Evolutionary conservation across 371 early-diverging fungal species (phyloP), one percentile per base, ranked within the genome.

Genomic region (Amoeboradix gromovi): DNA sequence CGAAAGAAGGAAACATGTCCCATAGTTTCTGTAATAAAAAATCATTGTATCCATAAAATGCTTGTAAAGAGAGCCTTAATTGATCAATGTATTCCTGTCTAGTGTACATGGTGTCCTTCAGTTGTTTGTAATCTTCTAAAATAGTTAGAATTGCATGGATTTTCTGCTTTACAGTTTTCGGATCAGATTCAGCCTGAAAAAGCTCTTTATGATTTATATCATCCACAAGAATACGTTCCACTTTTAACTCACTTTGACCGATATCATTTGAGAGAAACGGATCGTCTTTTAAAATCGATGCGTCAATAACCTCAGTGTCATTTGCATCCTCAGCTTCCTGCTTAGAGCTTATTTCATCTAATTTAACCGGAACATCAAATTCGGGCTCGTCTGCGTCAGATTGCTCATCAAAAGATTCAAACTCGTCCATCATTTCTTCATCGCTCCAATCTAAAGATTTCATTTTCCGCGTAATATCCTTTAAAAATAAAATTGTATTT

Each of bases 41-140:
- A 68, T 90, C 86, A 72, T 89, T 91, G 78, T 98, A 98, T 31
- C 94, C 94, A 76, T 94, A 94, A 79, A 92, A 92, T 32, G 80
- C 73, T 32, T 85, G 82, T 69, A 96, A 80, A 76, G 94, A 94
- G 77, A 87, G 85, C 68, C 86, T 75, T 66, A 94, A 80, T 76
- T 88, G 91, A 66, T 83, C 83, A 66, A 90, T 79, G 74, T 92
- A 92, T 67, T 91, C 89, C 69, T 82, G 79, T 30, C 93, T 85
- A 30, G 87, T 83, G 22, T 48, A 48, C 22, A 12, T 48, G 22
- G 48, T 12, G 22, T 48, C 48, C 22, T 48, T 48, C 5, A 48
- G 48, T 48, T 48, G 12, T 22, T 48, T 48, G 22, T 12, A 48
- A 48, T 22, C 22, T 48, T 48, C 48, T 48, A 48, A 48, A 48